Evolutionary conservation across 164 flowering plant genomes (phyloP).

Genomic region (Umbilicus rupestris): DNA sequence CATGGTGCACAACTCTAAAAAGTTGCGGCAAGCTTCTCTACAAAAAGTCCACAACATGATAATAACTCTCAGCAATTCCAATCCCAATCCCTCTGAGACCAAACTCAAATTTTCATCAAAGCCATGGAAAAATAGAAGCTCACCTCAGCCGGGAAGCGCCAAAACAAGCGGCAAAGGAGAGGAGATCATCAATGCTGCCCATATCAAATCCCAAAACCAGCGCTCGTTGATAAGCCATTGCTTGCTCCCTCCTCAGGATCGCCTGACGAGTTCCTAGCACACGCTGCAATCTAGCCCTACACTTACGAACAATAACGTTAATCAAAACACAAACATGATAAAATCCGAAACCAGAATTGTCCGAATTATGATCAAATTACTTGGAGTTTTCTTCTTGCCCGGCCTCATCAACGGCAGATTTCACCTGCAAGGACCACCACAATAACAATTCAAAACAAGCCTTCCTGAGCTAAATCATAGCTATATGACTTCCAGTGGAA

Average conservation of each 20-base stretch:
- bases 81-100: background rate
- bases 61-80: background rate
- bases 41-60: constrained; percentile 12
- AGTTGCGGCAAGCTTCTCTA: constrained; percentile 60
- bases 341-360: background rate
- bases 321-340: background rate
- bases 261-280: constrained; percentile 45
- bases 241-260: constrained; percentile 53
- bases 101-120: background rate
- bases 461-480: constrained; percentile 21
- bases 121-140: background rate
- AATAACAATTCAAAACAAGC: constrained; percentile 3
- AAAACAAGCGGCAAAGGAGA: constrained; percentile 49
- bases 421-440: constrained; percentile 13
- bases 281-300: constrained; percentile 45
- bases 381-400: constrained; percentile 44
- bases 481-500: constrained; percentile 21
- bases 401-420: constrained; percentile 18
- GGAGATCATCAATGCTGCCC: constrained; percentile 37
- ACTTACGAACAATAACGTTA: constrained; percentile 11
- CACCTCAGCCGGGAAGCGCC: constrained; percentile 66
- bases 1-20: constrained; percentile 43
- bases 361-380: constrained; percentile 19
- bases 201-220: constrained; percentile 54
- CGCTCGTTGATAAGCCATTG: constrained; percentile 63